Conservation (phyloP, 257 asterid genomes). For the Jacaranda copaia region DNA sequence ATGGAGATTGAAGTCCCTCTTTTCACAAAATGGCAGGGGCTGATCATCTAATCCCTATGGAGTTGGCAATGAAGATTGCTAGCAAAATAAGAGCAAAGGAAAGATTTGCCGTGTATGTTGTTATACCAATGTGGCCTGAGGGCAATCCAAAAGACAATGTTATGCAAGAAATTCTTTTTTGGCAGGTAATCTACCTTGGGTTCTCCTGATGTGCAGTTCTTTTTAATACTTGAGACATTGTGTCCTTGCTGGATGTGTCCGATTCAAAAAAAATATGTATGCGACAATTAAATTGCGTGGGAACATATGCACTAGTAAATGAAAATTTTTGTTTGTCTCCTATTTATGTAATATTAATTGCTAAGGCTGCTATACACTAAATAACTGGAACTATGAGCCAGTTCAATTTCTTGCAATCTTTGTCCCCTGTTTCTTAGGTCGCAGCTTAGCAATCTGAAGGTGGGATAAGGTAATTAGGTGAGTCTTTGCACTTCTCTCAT, state of each 20-base stretch:
- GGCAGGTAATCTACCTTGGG: slow-evolving; percentile 71
- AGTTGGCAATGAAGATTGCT: slow-evolving; percentile 73
- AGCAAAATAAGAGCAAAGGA: slow-evolving; percentile 82
- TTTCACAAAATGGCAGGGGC: slow-evolving; percentile 63
- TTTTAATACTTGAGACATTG: slow-evolving; percentile 24
- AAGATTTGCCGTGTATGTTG: slow-evolving; percentile 78
- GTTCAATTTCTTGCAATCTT: too few relatives aligned
- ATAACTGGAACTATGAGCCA: too few relatives aligned
- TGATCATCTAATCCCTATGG: slow-evolving; percentile 90
- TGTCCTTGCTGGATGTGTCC: background rate
- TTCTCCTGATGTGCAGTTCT: slow-evolving; percentile 8
- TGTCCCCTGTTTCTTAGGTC: too few relatives aligned
- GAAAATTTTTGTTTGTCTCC: too few relatives aligned
- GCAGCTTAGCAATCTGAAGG: too few relatives aligned
- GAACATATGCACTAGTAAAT: background rate
- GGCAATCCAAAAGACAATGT: slow-evolving; percentile 81
- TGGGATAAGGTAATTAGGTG: too few relatives aligned
- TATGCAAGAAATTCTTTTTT: slow-evolving; percentile 89
- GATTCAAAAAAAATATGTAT: slow-evolving; percentile 2
- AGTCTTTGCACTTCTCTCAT: too few relatives aligned
- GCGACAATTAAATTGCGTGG: background rate
- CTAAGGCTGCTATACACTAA: too few relatives aligned
- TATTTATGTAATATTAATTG: too few relatives aligned
- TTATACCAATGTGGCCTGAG: slow-evolving; percentile 97
- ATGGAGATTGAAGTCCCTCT: slow-evolving; percentile 29